Evolutionary conservation across 108 stramenopile genomes (phyloP), one percentile per base, ranked within the genome.

Genomic region (Pseudonitzschia delicatissima): DNA sequence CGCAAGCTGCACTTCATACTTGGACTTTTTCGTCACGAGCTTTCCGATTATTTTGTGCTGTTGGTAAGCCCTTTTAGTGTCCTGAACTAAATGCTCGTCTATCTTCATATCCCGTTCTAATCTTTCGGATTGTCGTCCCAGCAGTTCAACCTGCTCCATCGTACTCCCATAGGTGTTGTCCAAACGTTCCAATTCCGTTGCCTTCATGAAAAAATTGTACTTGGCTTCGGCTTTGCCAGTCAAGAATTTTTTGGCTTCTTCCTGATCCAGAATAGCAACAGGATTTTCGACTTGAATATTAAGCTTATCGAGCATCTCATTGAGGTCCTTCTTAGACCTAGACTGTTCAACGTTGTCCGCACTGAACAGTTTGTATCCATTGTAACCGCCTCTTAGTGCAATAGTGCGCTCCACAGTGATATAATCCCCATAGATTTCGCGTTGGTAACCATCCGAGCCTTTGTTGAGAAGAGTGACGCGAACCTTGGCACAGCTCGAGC

Each of bases 201-300:
- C 98, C 69, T 91, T 96, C 78, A 87, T 81, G 71, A 99, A 99
- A 75, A 99, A 97, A 5, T 26, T 64, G 73, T 96, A 99, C 71
- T 99, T 99, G 36, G 97, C 96, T 55, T 82, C 74, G 31, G 79
- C 74, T 52, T 88, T 90, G 20, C 97, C 97, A n/a, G 81, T 87
- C 40, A 99, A 79, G 77, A 99, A 99, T 57, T 90, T 95, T 72
- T 99, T 99, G 40, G 96, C 91, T 49, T 98, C 93, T 78, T 99
- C 98, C 66, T 99, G 98, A 74, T 96, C 95, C 57, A 99, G 76
- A 36, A 99, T 91, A 26, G 93, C 92, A 37, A 94, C 95, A 44
- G 98, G 98, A 80, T 99, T 99, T 50, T 98, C 97, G 23, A 99
- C 96, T 61, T 87, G 92, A 66, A 93, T 92, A 60, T 90, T 87